Evolutionary conservation across 1,284 basidiomycete species (phyloP).

Genomic region (Testicularia cyperi): DNA sequence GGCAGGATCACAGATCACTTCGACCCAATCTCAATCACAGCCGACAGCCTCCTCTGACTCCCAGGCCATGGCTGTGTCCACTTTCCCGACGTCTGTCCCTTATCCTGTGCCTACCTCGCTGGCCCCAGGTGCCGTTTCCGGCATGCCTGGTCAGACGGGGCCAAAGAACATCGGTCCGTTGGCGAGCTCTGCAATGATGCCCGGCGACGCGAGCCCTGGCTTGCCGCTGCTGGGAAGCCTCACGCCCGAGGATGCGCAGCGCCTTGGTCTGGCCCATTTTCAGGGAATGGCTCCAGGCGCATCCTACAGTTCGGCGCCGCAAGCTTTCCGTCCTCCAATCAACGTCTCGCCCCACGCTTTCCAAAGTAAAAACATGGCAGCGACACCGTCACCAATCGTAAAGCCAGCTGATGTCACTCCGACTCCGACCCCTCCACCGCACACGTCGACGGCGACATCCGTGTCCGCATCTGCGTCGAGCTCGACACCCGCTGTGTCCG

Average conservation of each 20-base stretch:
- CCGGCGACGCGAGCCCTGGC: not conserved
- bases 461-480: not conserved
- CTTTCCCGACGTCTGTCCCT: too few species aligned
- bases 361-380: constrained; percentile 5
- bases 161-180: too few species aligned
- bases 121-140: not conserved
- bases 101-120: constrained; percentile 3
- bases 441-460: not conserved
- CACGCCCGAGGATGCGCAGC: constrained; percentile 11
- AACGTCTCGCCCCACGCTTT: constrained; percentile 22
- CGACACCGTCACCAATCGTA: constrained; percentile 7
- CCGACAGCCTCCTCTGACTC: too few species aligned
- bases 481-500: not conserved
- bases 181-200: too few species aligned
- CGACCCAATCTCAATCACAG: too few species aligned
- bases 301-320: constrained; percentile 12
- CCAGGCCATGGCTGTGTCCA: constrained; percentile 21
- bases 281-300: constrained; percentile 4
- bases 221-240: constrained; percentile 8
- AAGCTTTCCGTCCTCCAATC: constrained; percentile 14
- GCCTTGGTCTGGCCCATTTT: constrained; percentile 8
- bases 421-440: constrained; percentile 3
- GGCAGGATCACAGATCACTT: constrained; percentile 10
- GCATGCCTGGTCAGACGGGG: too few species aligned
- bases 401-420: constrained; percentile 19